Evolutionary conservation across 345 rosid genomes (phyloP).

Genomic region (Euclidium syriacum): DNA sequence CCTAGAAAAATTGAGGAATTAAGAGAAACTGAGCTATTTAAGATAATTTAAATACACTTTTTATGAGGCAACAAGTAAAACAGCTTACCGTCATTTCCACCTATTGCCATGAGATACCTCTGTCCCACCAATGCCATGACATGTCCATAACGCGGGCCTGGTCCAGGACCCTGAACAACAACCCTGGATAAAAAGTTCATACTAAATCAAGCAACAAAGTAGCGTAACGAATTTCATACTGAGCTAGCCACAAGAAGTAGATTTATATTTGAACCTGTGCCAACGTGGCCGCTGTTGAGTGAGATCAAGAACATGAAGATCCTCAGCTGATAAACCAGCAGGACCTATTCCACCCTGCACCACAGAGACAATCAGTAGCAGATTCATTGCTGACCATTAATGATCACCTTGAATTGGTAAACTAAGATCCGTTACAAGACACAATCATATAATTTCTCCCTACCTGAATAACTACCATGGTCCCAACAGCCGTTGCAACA

Average conservation of each 20-base stretch:
- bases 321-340: slow-evolving; percentile 98
- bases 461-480: slow-evolving; percentile 99
- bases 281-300: slow-evolving; percentile 94
- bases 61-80: neutral
- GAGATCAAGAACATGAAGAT: slow-evolving; percentile 98
- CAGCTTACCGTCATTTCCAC: slow-evolving; percentile 92
- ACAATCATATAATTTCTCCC: neutral
- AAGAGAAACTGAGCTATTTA: neutral
- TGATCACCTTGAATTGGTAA: neutral
- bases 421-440: neutral
- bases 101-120: slow-evolving; percentile 98
- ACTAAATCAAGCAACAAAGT: slow-evolving; percentile 15
- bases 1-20: slow-evolving; percentile 41
- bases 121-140: slow-evolving; percentile 99
- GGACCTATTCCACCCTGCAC: slow-evolving; percentile 98
- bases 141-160: slow-evolving; percentile 99
- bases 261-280: slow-evolving; percentile 57
- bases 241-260: neutral
- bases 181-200: slow-evolving; percentile 50
- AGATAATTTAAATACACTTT: slow-evolving; percentile 15
- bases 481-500: slow-evolving; percentile 98
- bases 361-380: slow-evolving; percentile 8
- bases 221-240: neutral
- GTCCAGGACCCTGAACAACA: slow-evolving; percentile 99
- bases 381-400: slow-evolving; percentile 3